These are phyloP conservation scores for Pestalotiopsis sp. DNA, from an alignment of 2,329 filamentous ascomycete species.

Conservation along the genomic window DNA sequence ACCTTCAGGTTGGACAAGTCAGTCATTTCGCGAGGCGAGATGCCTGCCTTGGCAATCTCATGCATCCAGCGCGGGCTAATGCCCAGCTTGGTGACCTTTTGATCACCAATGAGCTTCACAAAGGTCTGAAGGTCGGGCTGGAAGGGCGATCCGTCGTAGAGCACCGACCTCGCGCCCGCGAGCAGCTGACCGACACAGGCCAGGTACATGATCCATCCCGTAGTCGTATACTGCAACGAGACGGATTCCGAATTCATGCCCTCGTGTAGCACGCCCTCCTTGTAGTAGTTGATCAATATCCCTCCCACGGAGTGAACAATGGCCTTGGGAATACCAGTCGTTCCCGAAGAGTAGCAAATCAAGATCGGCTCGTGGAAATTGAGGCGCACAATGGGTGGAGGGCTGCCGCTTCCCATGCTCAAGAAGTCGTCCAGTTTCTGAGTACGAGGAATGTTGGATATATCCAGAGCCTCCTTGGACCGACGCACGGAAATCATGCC, in stretches of 20 bases:
- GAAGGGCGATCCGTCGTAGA: constrained; percentile 88
- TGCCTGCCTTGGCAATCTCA: constrained; percentile 67
- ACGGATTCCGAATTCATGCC: constrained; percentile 42
- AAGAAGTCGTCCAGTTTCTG: constrained; percentile 51
- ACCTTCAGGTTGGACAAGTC: constrained; percentile 63
- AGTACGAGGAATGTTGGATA: constrained; percentile 52
- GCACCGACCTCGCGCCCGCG: constrained; percentile 61
- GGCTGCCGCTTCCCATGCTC: constrained; percentile 27
- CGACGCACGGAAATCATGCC: constrained; percentile 68
- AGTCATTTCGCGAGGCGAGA: constrained; percentile 63
- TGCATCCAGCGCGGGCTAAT: constrained; percentile 77
- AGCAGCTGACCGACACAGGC: constrained; percentile 60
- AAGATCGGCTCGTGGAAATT: constrained; percentile 76
- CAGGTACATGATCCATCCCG: constrained; percentile 90
- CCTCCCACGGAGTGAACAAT: constrained; percentile 80
- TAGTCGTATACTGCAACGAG: constrained; percentile 63
- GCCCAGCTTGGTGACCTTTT: constrained; percentile 73
- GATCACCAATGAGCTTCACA: constrained; percentile 62
- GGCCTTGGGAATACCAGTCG: constrained; percentile 82
- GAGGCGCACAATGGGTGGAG: constrained; percentile 60
- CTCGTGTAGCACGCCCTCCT: constrained; percentile 63
- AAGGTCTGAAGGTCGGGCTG: constrained; percentile 67
- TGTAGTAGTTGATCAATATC: constrained; percentile 52
- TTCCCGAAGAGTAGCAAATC: constrained; percentile 79
- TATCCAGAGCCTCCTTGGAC: constrained; percentile 63